phyloP scores from a whole-genome alignment of 768 basidiomycete genomes.

The Psilocybe sp. region DNA sequence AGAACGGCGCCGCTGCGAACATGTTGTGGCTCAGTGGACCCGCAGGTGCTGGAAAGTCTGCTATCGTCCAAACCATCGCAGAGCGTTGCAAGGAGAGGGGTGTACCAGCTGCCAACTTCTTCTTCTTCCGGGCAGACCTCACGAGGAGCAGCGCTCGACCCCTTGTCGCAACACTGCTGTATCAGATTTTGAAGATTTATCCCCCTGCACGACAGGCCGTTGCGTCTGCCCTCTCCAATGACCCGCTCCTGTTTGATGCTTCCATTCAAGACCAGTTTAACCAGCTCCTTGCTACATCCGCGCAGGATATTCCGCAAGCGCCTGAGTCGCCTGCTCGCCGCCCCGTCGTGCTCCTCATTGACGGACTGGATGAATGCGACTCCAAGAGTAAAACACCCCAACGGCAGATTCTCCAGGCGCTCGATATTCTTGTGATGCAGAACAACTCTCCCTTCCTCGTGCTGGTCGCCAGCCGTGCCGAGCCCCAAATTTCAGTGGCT shows the following conservation, averaged over 20 bases:
- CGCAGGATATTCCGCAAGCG: background rate
- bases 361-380: constrained; percentile 5
- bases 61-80: constrained; percentile 9
- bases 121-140: background rate
- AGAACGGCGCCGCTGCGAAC: too few relatives aligned
- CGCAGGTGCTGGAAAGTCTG: constrained; percentile 13
- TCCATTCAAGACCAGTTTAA: constrained; percentile 2
- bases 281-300: background rate
- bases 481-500: background rate
- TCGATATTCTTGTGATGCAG: background rate
- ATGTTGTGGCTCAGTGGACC: constrained; percentile 9
- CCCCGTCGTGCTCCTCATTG: background rate
- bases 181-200: background rate
- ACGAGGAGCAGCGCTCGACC: background rate
- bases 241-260: background rate
- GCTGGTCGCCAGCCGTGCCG: constrained; percentile 4
- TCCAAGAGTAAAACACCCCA: background rate
- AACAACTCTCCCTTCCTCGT: background rate
- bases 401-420: background rate
- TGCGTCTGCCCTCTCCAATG: background rate
- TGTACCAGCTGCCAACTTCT: background rate
- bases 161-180: constrained; percentile 1
- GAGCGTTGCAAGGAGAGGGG: background rate
- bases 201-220: background rate
- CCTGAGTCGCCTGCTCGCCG: too few relatives aligned